Evolutionary conservation across 176 grass and related monocot species (phyloP), one percentile per base, ranked within the genome.

Genomic region (Eleusine coracana): DNA sequence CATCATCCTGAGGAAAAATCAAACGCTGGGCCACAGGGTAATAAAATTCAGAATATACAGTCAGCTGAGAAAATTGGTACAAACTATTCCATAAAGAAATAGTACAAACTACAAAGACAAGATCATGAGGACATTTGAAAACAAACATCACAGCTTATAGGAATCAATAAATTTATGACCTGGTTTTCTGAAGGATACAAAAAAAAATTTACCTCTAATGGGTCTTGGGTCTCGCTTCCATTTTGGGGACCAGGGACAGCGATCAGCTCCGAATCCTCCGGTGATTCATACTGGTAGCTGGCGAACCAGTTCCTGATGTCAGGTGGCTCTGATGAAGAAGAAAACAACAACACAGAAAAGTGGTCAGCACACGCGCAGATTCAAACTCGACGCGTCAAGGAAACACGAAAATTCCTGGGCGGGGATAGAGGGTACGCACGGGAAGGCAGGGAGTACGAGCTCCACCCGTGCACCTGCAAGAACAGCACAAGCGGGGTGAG

Each of bases 291-390:
- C 68, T 86, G 81, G 49, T 97, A 97, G 76, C 95, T 91, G 28
- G 88, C 79, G 83, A 97, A 94, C 95, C 95, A 97, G 40, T 97
- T 94, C 55, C 76, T 87, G 75, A 97, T 89, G 72, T 94, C 92
- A 55, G 88, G 90, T 18, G 92, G 95, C 85, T 94, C 95, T 97
- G 90, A 86, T 45, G 55, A 77, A 76, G 7, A 38, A 6, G 7
- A 20, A 68, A 80, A 40, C 51, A 20, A 80, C 69, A 82, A 70
- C 17, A 61, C 0, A 51, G 1, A 73, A 55, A 63, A 59, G 6
- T 12, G 25, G 39, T 72, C 48, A 84, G 60, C 13, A 46, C 27
- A 23, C 0, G 20, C 34, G 12, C 25, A 70, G 60, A 71, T 85
- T 72, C 59, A 58, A 82, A 45, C 10, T 50, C 45, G 80, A 13